Evolutionary conservation across 345 rosid genomes (phyloP), one percentile per base, ranked within the genome.

Genomic region (Hypericum perforatum): DNA sequence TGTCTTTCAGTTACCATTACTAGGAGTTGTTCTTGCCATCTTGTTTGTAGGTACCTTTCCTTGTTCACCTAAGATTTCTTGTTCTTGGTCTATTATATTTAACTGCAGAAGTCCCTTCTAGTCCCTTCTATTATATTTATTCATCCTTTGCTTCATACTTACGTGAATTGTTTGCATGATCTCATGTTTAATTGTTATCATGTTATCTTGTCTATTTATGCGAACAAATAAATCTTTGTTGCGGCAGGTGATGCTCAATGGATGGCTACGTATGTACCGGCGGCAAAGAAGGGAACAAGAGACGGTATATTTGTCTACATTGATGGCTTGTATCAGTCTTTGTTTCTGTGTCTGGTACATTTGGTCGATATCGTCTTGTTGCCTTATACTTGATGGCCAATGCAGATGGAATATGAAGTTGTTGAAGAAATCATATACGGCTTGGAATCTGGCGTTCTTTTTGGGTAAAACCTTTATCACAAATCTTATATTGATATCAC

Each of bases 341-440:
- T 32, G 16, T 37, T 37, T 10, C 38, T 3, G 13, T 36, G 37
- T 37, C 5, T 52, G 37, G 36, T 52, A 11, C 6, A 16, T 11
- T 52, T 29, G 5, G 44, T 6, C 11, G 42, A 36, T 29, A 39
- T 8, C 8, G 7, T 63, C 15, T 69, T 54, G 16, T 16, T 67
- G 32, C 45, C 3, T 59, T 52, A 45, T 29, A 37, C 52, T 32
- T 12, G 52, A 1, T 52, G 22, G 40, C 47, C 12, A 49, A 45
- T 70, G 70, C 79, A 88, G 98, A 65, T 74, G 75, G 95, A 83
- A 57, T 83, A 76, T 78, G 98, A 92, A 77, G 96, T 92, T 48
- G 88, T 85, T 71, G 98, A 92, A 75, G 98, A 92, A 74, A 92
- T 92, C 52, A 92, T 92, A 58, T 88, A 79, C 60, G 96, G 98